phyloP scores from a whole-genome alignment of 805 yeast species.

The Candida sonorensis region DNA sequence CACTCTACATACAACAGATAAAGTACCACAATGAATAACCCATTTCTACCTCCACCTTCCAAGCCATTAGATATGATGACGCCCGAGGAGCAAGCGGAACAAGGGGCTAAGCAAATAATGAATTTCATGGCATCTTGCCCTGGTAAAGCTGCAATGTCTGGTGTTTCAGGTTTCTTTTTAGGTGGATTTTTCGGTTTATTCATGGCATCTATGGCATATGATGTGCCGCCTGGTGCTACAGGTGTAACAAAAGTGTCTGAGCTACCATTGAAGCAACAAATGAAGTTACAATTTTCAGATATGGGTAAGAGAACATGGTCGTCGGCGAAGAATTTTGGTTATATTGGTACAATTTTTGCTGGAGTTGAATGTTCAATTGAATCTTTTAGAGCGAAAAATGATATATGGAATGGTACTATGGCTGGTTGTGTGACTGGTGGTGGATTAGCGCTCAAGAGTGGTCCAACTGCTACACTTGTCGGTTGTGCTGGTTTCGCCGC shows the following conservation, averaged over 20 bases:
- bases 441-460: constrained; percentile 84
- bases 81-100: constrained; percentile 88
- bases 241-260: constrained; percentile 55
- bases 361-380: constrained; percentile 92
- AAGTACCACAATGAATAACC: constrained; percentile 25
- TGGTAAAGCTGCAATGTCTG: constrained; percentile 86
- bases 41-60: constrained; percentile 34
- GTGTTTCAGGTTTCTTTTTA: constrained; percentile 86
- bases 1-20: too few species aligned
- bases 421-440: constrained; percentile 99
- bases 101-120: constrained; percentile 79
- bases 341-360: constrained; percentile 82
- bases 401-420: constrained; percentile 80
- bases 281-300: constrained; percentile 84
- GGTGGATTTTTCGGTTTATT: constrained; percentile 95
- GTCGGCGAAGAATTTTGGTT: constrained; percentile 91
- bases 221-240: constrained; percentile 59
- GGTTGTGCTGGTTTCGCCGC: constrained; percentile 99
- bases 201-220: constrained; percentile 87
- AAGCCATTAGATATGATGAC: constrained; percentile 65
- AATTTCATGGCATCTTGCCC: constrained; percentile 89
- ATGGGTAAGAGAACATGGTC: constrained; percentile 87
- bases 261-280: constrained; percentile 86
- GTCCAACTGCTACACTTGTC: constrained; percentile 84
- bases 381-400: constrained; percentile 81